Conservation (phyloP, 2,329 filamentous ascomycete species). For the Xylaria sp. region DNA sequence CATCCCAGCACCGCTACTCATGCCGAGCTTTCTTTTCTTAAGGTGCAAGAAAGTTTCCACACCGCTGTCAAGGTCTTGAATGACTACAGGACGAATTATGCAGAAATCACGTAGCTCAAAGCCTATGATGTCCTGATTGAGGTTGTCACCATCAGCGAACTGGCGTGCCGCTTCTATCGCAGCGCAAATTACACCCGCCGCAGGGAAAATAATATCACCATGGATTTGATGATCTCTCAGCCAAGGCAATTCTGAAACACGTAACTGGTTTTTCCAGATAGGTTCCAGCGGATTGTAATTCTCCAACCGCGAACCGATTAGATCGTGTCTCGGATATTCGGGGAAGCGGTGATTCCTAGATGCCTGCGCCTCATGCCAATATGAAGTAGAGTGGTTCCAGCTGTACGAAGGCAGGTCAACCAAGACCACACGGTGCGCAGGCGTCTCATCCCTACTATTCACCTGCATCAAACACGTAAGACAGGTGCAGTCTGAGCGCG, state of each 20-base stretch:
- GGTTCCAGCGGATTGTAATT: slow-evolving; percentile 47
- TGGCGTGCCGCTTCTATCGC: slow-evolving; percentile 51
- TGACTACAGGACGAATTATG: slow-evolving; percentile 15
- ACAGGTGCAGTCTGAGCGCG: slow-evolving; percentile 37
- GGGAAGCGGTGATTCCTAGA: slow-evolving; percentile 18
- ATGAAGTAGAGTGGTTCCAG: slow-evolving; percentile 31
- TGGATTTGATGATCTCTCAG: slow-evolving; percentile 55
- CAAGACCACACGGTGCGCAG: slow-evolving; percentile 5
- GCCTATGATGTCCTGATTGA: slow-evolving; percentile 11
- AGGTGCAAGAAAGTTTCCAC: slow-evolving; percentile 18
- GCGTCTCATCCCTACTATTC: background rate
- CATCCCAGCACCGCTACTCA: slow-evolving; percentile 16
- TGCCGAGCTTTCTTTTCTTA: slow-evolving; percentile 25
- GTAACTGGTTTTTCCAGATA: slow-evolving; percentile 59
- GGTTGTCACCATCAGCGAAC: slow-evolving; percentile 12
- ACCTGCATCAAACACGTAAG: background rate
- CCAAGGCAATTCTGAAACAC: slow-evolving; percentile 57
- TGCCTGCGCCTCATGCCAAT: slow-evolving; percentile 33
- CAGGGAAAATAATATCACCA: slow-evolving; percentile 49
- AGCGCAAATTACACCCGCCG: slow-evolving; percentile 52
- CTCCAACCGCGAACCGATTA: slow-evolving; percentile 33
- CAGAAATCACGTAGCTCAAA: slow-evolving; percentile 26
- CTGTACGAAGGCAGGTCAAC: slow-evolving; percentile 31
- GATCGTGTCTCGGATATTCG: slow-evolving; percentile 27
- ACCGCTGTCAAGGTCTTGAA: slow-evolving; percentile 8